phyloP scores from a whole-genome alignment of 805 yeast species.

The Candida boidinii region DNA sequence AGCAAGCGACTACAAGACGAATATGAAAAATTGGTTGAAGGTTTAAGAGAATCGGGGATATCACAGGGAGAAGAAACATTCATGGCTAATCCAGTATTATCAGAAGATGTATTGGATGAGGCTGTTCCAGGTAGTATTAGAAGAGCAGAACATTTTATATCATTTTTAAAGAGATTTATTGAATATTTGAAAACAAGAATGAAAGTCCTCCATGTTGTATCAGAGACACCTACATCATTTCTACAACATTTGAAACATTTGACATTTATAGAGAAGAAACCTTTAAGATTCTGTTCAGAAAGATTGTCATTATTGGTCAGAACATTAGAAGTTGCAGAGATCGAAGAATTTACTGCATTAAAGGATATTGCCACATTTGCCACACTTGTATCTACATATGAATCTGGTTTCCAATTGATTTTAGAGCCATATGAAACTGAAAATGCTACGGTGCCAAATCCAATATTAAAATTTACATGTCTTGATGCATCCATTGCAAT shows the following conservation, averaged over 20 bases:
- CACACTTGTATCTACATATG: conserved; percentile 90
- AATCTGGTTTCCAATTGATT: conserved; percentile 83
- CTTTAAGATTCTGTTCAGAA: conserved; percentile 86
- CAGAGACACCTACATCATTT: conserved; percentile 95
- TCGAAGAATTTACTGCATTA: conserved; percentile 87
- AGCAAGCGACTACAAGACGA: conserved; percentile 81
- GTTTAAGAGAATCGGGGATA: conserved; percentile 75
- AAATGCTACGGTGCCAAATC: conserved; percentile 93
- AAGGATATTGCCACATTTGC: conserved; percentile 97
- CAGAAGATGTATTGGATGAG: conserved; percentile 78
- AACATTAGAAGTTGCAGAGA: conserved; percentile 77
- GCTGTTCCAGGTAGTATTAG: conserved; percentile 97
- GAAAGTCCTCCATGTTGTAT: conserved; percentile 94
- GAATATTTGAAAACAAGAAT: conserved; percentile 94
- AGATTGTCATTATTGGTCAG: conserved; percentile 80
- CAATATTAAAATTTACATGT: conserved; percentile 87
- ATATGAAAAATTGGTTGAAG: conserved; percentile 85
- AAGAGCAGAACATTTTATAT: conserved; percentile 93
- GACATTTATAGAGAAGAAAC: conserved; percentile 88
- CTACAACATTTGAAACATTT: conserved; percentile 87
- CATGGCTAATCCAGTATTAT: conserved; percentile 81
- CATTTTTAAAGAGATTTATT: conserved; percentile 84
- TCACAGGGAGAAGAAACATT: conserved; percentile 56
- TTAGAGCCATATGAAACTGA: conserved; percentile 94
- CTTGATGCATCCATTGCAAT: conserved; percentile 97